Evolutionary conservation across 306 rosid species (phyloP).

Genomic region (Hippophae gyantsensis): DNA sequence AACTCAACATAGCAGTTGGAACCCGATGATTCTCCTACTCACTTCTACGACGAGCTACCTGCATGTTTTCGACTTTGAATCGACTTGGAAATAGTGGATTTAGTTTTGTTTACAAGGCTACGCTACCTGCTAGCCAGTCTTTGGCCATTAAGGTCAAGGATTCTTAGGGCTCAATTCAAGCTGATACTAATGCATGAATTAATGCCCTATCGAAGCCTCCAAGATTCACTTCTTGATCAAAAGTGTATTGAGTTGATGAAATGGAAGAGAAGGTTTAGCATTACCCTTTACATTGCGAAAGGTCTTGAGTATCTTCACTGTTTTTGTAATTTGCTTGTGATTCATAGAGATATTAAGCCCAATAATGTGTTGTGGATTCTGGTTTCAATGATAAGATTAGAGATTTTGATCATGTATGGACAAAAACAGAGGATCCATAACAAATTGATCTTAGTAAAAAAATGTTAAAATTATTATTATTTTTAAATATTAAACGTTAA

Average conservation of each 20-base stretch:
- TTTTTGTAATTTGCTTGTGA: constrained; percentile 61
- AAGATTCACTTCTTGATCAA: constrained; percentile 67
- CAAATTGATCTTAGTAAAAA: background rate
- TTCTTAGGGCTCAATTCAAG: constrained; percentile 77
- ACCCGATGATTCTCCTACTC: constrained; percentile 57
- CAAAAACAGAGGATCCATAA: constrained; percentile 53
- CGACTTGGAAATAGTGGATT: constrained; percentile 88
- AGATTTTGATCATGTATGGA: constrained; percentile 86
- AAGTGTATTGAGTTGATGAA: constrained; percentile 65
- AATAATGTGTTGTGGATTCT: constrained; percentile 64
- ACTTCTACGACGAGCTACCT: constrained; percentile 70
- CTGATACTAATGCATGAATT: constrained; percentile 69
- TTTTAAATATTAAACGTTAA: too few species aligned
- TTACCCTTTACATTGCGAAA: constrained; percentile 51
- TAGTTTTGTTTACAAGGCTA: constrained; percentile 82
- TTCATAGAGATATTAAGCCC: constrained; percentile 85
- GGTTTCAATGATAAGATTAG: constrained; percentile 81
- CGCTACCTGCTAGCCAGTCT: constrained; percentile 37
- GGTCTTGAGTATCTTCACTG: constrained; percentile 77
- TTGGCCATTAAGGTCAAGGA: too few species aligned
- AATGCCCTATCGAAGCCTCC: constrained; percentile 81
- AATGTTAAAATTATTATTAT: too few species aligned
- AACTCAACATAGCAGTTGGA: constrained; percentile 11
- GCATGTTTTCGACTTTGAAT: constrained; percentile 59
- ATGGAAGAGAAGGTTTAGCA: constrained; percentile 64